Base-by-base conservation (phyloP, 306 rosid genomes). In the Gleditsia sinensis region DNA sequence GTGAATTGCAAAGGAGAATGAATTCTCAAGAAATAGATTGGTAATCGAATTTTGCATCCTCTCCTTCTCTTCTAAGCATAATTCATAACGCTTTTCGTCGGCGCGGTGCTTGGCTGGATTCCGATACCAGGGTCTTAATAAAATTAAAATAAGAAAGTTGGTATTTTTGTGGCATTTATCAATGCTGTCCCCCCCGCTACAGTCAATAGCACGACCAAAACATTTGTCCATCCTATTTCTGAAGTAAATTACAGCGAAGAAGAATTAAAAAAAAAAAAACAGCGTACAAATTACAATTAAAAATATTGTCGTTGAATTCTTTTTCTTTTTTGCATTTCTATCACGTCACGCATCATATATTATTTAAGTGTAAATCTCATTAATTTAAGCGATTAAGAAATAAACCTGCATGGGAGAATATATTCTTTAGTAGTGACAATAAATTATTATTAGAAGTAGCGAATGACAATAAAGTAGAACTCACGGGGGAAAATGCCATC, bases 31-130 rank as follows among this genome's bases (percentile, higher is more conserved):
- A 36, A 11, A 64, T 57, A 46, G 61, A 28, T 50, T 28, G 13
- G 57, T 17, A 62, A 51, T 58, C 17, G 64, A n/a, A n/a, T 39
- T 55, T 71, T 7, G 48, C 37, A 37, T 71, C 40, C 16, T 40
- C 24, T 49, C 17, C 17, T 20, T 75, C 57, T 30, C 13, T 43
- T 12, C 7, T 13, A 23, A 51, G 67, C 42, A 61, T 45, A 9
- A 62, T 28, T 34, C 57, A 25, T 30, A 54, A 45, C 7, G 62
- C 43, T 53, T 34, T 64, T 66, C 53, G 78, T 79, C 78, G 69
- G 78, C 53, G 51, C 66, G 16, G 58, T 61, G 28, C 48, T 32
- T 42, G 67, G 53, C 14, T 53, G 51, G 55, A 63, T 71, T 43
- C 49, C 61, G 37, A 39, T 62, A 2, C 76, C 8, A 7, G 12